A percentile compares a stretch with the other conserved stretches of the same genome.
These are phyloP conservation scores for Ophiocordyceps camponoti-saundersi DNA, from an alignment of 2,329 filamentous ascomycete species.

Conservation along the genomic window DNA sequence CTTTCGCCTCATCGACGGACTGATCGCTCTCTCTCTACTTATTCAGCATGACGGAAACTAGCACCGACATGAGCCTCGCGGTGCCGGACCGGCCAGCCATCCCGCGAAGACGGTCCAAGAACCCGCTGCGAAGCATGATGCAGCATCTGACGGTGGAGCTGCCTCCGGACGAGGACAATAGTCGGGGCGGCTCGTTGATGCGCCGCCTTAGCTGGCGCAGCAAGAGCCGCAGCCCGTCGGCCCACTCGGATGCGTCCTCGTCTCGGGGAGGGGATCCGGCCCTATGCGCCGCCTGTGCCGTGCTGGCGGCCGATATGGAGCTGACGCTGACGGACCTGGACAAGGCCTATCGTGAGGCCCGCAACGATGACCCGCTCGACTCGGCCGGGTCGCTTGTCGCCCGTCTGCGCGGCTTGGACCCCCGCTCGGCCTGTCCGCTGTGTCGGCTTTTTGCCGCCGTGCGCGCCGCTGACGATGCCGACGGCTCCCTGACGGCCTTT, in stretches of 20 bases:
- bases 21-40: background rate
- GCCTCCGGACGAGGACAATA: slow-evolving; percentile 10
- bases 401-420: slow-evolving; percentile 11
- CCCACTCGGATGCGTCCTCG: slow-evolving; percentile 12
- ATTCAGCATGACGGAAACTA: background rate
- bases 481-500: slow-evolving; percentile 15
- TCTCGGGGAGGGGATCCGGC: slow-evolving; percentile 7
- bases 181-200: slow-evolving; percentile 15
- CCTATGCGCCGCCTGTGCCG: slow-evolving; percentile 13
- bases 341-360: slow-evolving; percentile 9
- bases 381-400: slow-evolving; percentile 13
- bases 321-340: slow-evolving; percentile 15
- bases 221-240: slow-evolving; percentile 16
- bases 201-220: slow-evolving; percentile 17
- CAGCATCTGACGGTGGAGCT: slow-evolving; percentile 19
- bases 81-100: slow-evolving; percentile 5
- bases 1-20: background rate
- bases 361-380: slow-evolving; percentile 15
- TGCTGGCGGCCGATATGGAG: slow-evolving; percentile 16
- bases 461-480: slow-evolving; percentile 13
- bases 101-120: slow-evolving; percentile 16
- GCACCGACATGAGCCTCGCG: slow-evolving; percentile 7
- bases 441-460: slow-evolving; percentile 17
- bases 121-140: slow-evolving; percentile 19
- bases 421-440: slow-evolving; percentile 15